These are phyloP conservation scores for Verticillium tricorpus DNA, from an alignment of 2,329 filamentous ascomycete species.

Conservation along the genomic window DNA sequence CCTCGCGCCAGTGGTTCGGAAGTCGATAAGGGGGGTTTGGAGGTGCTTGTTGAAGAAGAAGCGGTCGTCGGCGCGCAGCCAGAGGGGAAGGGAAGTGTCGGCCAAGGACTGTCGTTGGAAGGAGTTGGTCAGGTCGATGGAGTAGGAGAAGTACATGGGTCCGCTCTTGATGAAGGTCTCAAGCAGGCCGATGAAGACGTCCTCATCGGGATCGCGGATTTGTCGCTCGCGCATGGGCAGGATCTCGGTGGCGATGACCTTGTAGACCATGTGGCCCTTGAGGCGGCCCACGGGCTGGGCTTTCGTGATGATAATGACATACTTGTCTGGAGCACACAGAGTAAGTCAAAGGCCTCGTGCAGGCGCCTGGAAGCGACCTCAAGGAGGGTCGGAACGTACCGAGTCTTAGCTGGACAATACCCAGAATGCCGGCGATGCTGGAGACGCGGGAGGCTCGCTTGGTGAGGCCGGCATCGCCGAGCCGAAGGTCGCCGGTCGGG, in stretches of 20 bases:
- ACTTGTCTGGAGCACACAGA: conserved; percentile 63
- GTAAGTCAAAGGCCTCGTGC: conserved; percentile 5
- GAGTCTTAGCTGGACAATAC: conserved; percentile 87
- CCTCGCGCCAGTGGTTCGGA: conserved; percentile 61
- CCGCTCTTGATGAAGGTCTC: conserved; percentile 76
- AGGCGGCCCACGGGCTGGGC: conserved; percentile 84
- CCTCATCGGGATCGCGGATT: conserved; percentile 89
- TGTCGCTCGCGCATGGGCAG: conserved; percentile 88
- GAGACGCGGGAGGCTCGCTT: conserved; percentile 73
- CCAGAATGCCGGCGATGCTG: conserved; percentile 91
- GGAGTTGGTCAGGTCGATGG: conserved; percentile 91
- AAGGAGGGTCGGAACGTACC: conserved; percentile 52
- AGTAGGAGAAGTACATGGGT: conserved; percentile 98
- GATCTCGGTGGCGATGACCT: conserved; percentile 85
- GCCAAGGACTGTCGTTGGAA: conserved; percentile 88
- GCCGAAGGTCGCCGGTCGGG: conserved; percentile 82
- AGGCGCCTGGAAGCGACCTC: background rate
- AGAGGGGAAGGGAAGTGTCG: conserved; percentile 69
- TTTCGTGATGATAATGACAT: conserved; percentile 95
- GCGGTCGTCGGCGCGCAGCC: conserved; percentile 89
- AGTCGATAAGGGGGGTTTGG: conserved; percentile 86
- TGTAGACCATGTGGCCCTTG: conserved; percentile 96
- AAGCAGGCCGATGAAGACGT: conserved; percentile 79
- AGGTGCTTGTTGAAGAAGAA: conserved; percentile 99
- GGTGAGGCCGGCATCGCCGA: conserved; percentile 74